Percentiles rank a stretch among this genome's conserved stretches.
These are phyloP conservation scores for Beta macrorhiza DNA, from an alignment of 179 eudicot genomes.

Conservation along the genomic window DNA sequence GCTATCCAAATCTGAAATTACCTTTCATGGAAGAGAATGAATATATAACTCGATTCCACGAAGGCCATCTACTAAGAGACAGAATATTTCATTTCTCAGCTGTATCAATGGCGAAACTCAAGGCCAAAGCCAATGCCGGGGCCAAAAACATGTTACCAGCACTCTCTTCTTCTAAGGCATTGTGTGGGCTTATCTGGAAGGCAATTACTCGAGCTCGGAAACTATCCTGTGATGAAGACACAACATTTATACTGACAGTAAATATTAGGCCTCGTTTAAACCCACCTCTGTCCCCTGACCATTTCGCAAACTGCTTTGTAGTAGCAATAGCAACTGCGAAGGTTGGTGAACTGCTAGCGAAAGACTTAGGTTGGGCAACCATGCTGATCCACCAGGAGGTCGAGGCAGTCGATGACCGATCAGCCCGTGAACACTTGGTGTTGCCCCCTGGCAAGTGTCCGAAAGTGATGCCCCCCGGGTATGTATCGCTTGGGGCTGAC, in stretches of 20 bases:
- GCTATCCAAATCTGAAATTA: not conserved
- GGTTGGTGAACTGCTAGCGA: constrained; percentile 19
- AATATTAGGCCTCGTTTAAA: constrained; percentile 32
- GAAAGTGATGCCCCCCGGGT: not conserved
- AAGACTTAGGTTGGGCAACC: constrained; percentile 27
- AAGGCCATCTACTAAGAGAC: not conserved
- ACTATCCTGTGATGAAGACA: not conserved
- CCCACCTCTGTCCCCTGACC: constrained; percentile 27
- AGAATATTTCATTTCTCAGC: not conserved
- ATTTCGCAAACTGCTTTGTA: constrained; percentile 28
- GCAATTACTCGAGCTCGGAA: constrained; percentile 20
- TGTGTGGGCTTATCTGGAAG: constrained; percentile 34
- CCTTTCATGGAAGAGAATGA: not conserved
- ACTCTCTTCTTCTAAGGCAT: constrained; percentile 28
- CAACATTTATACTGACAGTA: not conserved
- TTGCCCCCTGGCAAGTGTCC: not conserved
- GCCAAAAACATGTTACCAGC: not conserved
- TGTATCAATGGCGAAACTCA: constrained; percentile 19
- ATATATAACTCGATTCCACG: not conserved
- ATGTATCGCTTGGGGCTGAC: not conserved
- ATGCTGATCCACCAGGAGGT: constrained; percentile 9
- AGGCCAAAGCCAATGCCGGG: constrained; percentile 24
- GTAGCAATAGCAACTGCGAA: not conserved
- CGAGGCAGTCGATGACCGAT: not conserved
- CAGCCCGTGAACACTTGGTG: not conserved